phyloP scores from a whole-genome alignment of 495 filamentous ascomycete genomes.

The Penicillium paradoxum region DNA sequence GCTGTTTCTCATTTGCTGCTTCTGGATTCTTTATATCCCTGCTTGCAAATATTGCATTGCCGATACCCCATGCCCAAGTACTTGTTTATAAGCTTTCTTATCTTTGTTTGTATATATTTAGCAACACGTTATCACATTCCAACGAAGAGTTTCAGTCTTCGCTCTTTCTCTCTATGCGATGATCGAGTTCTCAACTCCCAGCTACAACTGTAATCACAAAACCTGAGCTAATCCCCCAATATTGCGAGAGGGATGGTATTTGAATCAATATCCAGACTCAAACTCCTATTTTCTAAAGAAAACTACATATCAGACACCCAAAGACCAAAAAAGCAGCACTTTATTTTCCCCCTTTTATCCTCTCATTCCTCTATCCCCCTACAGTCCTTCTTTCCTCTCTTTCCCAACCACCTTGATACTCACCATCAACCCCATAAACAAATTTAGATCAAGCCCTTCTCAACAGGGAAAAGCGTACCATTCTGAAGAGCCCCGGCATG shows the following conservation, averaged over 20 bases:
- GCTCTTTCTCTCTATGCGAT: background rate
- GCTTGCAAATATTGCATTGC: constrained; percentile 11
- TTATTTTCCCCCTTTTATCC: background rate
- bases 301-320: background rate
- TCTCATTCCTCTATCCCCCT: background rate
- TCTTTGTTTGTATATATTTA: constrained; percentile 7
- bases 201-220: background rate
- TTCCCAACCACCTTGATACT: too few species aligned
- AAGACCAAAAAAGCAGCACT: background rate
- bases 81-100: constrained; percentile 1
- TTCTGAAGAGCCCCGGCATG: constrained; percentile 45
- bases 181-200: background rate
- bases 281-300: background rate
- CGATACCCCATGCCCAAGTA: constrained; percentile 10
- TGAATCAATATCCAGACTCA: background rate
- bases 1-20: background rate
- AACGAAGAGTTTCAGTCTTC: background rate
- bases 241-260: background rate
- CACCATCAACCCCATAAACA: background rate
- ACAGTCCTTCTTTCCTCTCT: background rate
- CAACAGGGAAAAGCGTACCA: constrained; percentile 37
- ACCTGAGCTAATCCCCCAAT: background rate
- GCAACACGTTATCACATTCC: background rate
- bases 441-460: constrained; percentile 24
- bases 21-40: background rate